Percentiles rank a stretch among this genome's conserved stretches.
Conservation (phyloP, 345 rosid species). For the Durio zibethinus region DNA sequence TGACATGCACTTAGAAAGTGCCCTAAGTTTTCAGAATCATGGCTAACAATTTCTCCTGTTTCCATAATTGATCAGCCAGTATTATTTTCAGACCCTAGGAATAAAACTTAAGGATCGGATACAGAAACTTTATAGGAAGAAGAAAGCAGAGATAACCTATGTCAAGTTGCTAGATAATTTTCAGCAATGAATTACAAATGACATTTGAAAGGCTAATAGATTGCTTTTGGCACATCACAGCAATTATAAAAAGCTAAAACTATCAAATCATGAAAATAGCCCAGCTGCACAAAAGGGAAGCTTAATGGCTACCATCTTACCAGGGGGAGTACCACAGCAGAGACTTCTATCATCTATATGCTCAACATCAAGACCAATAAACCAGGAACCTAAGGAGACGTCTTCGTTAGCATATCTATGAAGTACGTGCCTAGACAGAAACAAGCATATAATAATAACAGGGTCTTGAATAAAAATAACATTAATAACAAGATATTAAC, state of each 20-base stretch:
- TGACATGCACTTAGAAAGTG: neutral
- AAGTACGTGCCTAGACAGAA: conserved; percentile 57
- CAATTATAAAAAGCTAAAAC: neutral
- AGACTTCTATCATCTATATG: conserved; percentile 92
- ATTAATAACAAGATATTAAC: neutral
- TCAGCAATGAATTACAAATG: neutral
- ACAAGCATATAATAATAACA: conserved; percentile 9
- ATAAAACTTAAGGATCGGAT: neutral
- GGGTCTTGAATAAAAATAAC: neutral
- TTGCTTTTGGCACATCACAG: neutral
- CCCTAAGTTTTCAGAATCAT: neutral
- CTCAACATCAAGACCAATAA: conserved; percentile 91
- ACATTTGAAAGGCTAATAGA: neutral
- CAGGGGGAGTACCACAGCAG: conserved; percentile 91
- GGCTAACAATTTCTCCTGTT: neutral
- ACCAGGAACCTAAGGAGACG: conserved; percentile 94
- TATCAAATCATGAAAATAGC: neutral
- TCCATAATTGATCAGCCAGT: neutral
- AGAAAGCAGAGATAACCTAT: neutral
- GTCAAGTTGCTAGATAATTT: neutral
- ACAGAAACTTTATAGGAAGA: neutral
- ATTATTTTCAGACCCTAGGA: neutral
- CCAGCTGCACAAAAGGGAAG: neutral
- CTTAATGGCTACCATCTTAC: conserved; percentile 33
- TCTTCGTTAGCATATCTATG: conserved; percentile 94